A percentile compares a stretch with the other conserved stretches of the same genome.
Conservation (phyloP, 495 filamentous ascomycete genomes). For the Lasiosphaeria miniovina region DNA sequence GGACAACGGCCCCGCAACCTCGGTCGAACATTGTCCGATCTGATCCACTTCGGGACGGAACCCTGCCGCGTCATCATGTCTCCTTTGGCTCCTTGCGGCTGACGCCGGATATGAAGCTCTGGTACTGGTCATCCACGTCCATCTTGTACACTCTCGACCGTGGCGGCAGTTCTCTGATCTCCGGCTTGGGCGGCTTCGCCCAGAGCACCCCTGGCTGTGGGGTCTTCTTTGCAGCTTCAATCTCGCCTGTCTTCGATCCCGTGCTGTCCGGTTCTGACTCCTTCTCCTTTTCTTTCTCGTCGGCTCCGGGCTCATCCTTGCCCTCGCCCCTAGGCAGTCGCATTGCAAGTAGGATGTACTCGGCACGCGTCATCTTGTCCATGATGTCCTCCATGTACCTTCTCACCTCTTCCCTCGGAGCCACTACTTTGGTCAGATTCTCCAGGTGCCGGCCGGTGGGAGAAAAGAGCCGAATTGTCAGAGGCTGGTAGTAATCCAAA, state of each 20-base stretch:
- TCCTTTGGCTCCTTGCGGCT: constrained; percentile 29
- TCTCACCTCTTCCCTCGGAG: constrained; percentile 71
- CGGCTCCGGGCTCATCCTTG: constrained; percentile 15
- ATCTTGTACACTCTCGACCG: constrained; percentile 29
- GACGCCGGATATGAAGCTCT: constrained; percentile 43
- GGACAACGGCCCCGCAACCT: background rate
- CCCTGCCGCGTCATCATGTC: constrained; percentile 4
- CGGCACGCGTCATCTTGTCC: constrained; percentile 67
- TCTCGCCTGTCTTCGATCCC: constrained; percentile 2
- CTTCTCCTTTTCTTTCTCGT: constrained; percentile 28
- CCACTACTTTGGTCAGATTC: constrained; percentile 72
- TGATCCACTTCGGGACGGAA: too few species aligned
- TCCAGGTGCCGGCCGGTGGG: constrained; percentile 63
- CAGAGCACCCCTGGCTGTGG: constrained; percentile 39
- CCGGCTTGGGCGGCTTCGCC: constrained; percentile 32
- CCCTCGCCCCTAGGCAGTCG: constrained; percentile 54
- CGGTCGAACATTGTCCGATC: background rate
- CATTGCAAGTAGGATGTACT: constrained; percentile 65
- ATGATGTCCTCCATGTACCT: constrained; percentile 84
- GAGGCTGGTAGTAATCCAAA: constrained; percentile 83
- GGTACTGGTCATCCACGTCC: constrained; percentile 45
- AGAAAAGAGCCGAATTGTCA: constrained; percentile 75
- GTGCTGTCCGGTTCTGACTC: background rate
- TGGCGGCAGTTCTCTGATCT: constrained; percentile 26
- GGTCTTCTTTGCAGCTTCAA: constrained; percentile 4